A percentile compares a stretch with the other conserved stretches of the same genome.
These are phyloP conservation scores for Calonectria ilicicola DNA, from an alignment of 2,329 filamentous ascomycete genomes.

Conservation along the genomic window DNA sequence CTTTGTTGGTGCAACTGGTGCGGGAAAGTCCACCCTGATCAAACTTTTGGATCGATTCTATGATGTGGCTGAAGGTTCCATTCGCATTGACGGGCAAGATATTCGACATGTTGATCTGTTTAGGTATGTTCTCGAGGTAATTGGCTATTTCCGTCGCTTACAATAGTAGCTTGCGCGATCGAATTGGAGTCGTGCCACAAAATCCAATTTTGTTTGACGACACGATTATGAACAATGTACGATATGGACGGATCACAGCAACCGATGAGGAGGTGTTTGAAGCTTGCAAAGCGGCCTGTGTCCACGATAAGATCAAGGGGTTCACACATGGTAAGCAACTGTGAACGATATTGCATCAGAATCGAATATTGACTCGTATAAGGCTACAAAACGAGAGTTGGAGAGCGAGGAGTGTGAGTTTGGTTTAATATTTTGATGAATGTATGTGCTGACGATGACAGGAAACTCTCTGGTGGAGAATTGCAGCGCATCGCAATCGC, in stretches of 20 bases:
- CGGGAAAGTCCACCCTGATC: constrained; percentile 69
- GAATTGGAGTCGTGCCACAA: constrained; percentile 69
- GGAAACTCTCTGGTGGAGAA: constrained; percentile 75
- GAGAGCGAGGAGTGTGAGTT: constrained; percentile 62
- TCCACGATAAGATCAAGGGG: constrained; percentile 68
- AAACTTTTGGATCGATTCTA: constrained; percentile 72
- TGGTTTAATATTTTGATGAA: not conserved
- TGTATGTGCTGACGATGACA: constrained; percentile 41
- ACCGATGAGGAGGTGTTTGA: constrained; percentile 67
- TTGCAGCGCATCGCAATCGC: constrained; percentile 76
- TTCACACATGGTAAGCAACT: constrained; percentile 59
- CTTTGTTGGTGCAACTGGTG: constrained; percentile 71
- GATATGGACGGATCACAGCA: constrained; percentile 66
- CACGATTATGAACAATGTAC: constrained; percentile 70
- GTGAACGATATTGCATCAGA: too few species aligned
- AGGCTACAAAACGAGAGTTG: constrained; percentile 64
- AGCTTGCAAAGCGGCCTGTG: constrained; percentile 66
- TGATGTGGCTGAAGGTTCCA: constrained; percentile 64
- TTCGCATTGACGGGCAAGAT: constrained; percentile 68
- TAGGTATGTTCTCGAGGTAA: constrained; percentile 47
- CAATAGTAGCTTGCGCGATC: constrained; percentile 58
- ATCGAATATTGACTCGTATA: constrained; percentile 20
- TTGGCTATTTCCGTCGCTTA: constrained; percentile 31
- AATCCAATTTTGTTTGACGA: constrained; percentile 68
- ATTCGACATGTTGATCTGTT: constrained; percentile 65